Evolutionary conservation across 2,329 filamentous ascomycete genomes (phyloP).

Genomic region (Pseudopyrenochaeta lycopersici): DNA sequence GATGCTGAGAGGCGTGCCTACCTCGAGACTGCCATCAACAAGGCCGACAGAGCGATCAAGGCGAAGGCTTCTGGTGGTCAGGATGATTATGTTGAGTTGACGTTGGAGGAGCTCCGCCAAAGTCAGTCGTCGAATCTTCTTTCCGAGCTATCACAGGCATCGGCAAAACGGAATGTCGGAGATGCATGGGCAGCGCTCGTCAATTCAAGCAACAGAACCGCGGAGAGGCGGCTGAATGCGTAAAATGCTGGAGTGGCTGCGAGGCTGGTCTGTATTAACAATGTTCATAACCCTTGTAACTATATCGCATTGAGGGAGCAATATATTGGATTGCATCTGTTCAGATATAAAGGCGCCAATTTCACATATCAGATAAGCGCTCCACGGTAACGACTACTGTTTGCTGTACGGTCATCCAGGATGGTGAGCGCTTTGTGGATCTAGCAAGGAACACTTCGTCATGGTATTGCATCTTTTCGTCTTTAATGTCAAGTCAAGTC

Average conservation of each 20-base stretch:
- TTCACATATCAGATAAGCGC: too few relatives aligned
- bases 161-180: background rate
- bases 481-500: too few relatives aligned
- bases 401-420: too few relatives aligned
- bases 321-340: background rate
- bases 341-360: too few relatives aligned
- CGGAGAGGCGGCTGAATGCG: conserved; percentile 6
- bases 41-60: conserved; percentile 30
- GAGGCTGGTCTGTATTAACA: conserved; percentile 10
- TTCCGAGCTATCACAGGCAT: background rate
- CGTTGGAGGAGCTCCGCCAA: conserved; percentile 15
- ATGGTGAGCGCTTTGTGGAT: too few relatives aligned
- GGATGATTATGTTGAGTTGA: conserved; percentile 27
- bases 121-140: background rate
- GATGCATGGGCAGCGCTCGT: conserved; percentile 24
- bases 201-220: conserved; percentile 15
- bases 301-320: conserved; percentile 5
- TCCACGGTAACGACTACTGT: too few relatives aligned
- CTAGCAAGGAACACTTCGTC: too few relatives aligned
- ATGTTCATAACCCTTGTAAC: conserved; percentile 14
- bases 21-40: conserved; percentile 25
- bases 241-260: background rate
- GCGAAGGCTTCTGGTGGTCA: conserved; percentile 20
- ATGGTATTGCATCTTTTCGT: too few relatives aligned
- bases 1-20: conserved; percentile 20